These are phyloP conservation scores for Cardiosporidium cionae DNA, from an alignment of 169 alveolate genomes.

Conservation along the genomic window DNA sequence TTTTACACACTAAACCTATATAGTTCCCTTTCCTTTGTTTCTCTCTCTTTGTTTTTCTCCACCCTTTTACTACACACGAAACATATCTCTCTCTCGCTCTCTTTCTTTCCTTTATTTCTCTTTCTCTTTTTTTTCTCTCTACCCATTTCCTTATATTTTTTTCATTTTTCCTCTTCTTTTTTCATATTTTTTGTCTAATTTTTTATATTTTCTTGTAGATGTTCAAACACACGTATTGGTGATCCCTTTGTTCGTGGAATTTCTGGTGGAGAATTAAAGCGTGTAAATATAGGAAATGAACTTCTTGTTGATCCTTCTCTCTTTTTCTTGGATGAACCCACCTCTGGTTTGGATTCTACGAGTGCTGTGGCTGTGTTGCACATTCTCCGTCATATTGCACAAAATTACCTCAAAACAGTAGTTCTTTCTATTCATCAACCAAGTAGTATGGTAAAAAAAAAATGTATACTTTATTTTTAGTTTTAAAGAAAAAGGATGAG, in stretches of 20 bases:
- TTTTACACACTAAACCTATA: no score
- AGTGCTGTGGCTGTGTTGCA: constrained; percentile 48
- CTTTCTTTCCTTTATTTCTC: no score
- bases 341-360: constrained; percentile 75
- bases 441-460: constrained; percentile 17
- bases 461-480: no score
- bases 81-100: no score
- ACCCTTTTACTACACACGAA: no score
- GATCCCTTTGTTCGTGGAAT: constrained; percentile 44
- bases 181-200: no score
- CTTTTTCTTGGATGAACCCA: constrained; percentile 75
- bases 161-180: no score
- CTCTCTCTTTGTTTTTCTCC: no score
- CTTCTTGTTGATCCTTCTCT: constrained; percentile 64
- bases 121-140: no score
- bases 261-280: constrained; percentile 67
- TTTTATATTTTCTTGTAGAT: neutral
- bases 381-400: constrained; percentile 34
- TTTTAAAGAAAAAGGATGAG: no score
- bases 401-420: constrained; percentile 34
- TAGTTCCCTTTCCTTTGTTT: no score
- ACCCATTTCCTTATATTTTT: no score
- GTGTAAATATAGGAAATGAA: constrained; percentile 71
- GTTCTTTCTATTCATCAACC: constrained; percentile 62
- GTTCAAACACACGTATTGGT: constrained; percentile 5